Conservation (phyloP, 768 basidiomycete species). For the Suillus weaverae region DNA sequence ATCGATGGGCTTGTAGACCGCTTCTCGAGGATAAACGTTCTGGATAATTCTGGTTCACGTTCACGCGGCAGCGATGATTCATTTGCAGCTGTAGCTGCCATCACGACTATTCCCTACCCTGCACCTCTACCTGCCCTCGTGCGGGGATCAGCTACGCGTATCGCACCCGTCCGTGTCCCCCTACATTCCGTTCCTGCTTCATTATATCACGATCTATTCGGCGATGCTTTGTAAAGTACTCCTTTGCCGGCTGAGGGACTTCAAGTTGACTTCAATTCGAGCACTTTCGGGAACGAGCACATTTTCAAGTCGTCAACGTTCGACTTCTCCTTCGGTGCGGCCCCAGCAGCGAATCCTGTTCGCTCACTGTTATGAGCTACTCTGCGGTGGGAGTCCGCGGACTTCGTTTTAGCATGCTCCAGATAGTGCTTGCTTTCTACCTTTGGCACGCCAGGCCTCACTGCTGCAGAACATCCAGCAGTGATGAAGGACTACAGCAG, state of each 20-base stretch:
- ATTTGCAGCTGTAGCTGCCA: constrained; percentile 12
- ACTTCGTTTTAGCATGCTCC: not conserved
- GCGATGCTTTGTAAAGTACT: not conserved
- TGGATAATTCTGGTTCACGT: constrained; percentile 9
- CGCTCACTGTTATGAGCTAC: not conserved
- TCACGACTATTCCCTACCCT: constrained; percentile 14
- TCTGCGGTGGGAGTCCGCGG: not conserved
- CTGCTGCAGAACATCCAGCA: constrained; percentile 6
- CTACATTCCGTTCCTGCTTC: constrained; percentile 9
- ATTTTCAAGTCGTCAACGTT: not conserved
- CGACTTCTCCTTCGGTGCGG: not conserved
- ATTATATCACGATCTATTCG: constrained; percentile 6
- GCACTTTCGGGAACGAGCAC: not conserved
- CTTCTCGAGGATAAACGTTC: constrained; percentile 15
- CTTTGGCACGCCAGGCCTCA: constrained; percentile 9
- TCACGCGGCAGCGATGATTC: not conserved
- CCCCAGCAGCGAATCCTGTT: not conserved
- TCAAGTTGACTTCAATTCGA: constrained; percentile 7
- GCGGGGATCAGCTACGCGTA: not conserved
- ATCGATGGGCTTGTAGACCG: constrained; percentile 9
- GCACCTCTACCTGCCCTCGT: constrained; percentile 23
- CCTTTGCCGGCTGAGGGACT: constrained; percentile 7
- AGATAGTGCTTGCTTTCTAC: not conserved
- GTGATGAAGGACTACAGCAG: constrained; percentile 3
- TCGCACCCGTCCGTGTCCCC: constrained; percentile 7